phyloP scores from a whole-genome alignment of 768 basidiomycete genomes.

The Agrocybe praecox region DNA sequence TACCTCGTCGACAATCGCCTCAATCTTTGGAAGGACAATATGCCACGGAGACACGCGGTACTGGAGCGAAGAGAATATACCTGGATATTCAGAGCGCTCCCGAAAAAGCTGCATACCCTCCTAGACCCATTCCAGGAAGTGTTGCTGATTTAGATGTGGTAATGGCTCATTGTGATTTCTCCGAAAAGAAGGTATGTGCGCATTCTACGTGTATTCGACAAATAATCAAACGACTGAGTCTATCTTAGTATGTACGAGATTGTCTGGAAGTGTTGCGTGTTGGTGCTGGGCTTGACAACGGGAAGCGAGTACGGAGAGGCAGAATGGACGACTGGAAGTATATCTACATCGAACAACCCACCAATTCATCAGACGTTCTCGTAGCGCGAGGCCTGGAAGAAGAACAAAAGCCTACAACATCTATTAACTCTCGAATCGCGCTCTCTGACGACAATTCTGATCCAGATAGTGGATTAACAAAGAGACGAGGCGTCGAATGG shows the following conservation, averaged over 20 bases:
- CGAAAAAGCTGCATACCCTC: constrained; percentile 78
- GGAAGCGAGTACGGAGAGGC: constrained; percentile 71
- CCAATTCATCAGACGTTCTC: constrained; percentile 25
- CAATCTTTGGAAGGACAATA: constrained; percentile 41
- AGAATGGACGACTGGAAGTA: constrained; percentile 87
- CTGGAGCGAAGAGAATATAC: constrained; percentile 80
- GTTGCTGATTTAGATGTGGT: constrained; percentile 88
- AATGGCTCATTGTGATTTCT: constrained; percentile 94
- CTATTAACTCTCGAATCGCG: constrained; percentile 8
- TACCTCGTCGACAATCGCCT: constrained; percentile 52
- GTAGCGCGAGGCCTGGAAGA: constrained; percentile 24
- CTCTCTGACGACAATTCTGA: constrained; percentile 33
- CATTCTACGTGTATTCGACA: neutral
- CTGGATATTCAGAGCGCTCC: constrained; percentile 65
- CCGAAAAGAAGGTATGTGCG: constrained; percentile 63
- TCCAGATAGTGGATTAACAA: constrained; percentile 55
- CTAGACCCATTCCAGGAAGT: constrained; percentile 82
- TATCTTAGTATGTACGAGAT: constrained; percentile 89
- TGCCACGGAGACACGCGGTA: constrained; percentile 63
- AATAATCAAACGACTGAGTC: constrained; percentile 8
- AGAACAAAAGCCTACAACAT: constrained; percentile 41
- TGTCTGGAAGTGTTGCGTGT: constrained; percentile 94
- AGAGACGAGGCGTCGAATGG: constrained; percentile 63
- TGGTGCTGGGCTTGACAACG: constrained; percentile 87
- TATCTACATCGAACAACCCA: constrained; percentile 71